Base-by-base conservation (phyloP, 345 rosid species). In the Gossypium mustelinum region DNA sequence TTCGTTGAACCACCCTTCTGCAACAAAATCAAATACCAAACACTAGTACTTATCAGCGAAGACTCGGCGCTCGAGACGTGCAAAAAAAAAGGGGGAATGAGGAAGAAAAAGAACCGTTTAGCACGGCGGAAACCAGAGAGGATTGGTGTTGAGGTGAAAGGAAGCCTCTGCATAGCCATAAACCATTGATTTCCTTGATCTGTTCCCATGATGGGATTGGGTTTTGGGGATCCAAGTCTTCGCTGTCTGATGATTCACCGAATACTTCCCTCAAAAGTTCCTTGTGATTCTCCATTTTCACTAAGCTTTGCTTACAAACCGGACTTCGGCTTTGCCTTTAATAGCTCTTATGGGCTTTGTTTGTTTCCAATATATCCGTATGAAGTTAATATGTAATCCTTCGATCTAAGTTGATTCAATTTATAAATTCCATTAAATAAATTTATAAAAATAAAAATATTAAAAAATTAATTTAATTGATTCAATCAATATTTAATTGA, bases 1-100 rank as follows among this genome's bases (percentile, higher is more conserved):
- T 79, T 85, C 88, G 9, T 75, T 72, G 84, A 94, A 90, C 97
- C 97, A 92, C 64, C 97, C 92, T 79, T 92, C 97, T 94, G 88
- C 82, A 75, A 68, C 56, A 59, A 73, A 59, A 68, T 57, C 22
- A 5, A 34, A 34, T 9, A 48, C 11, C 54, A 66, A 24, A 27
- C 14, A 17, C 72, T 34, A 34, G 41, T 5, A 4, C 6, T 34
- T 34, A 68, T 48, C 72, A 69, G 16, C 45, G 9, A 25, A 0
- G 27, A 18, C 41, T 34, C 41, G 7, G 7, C 41, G 41, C 0
- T 16, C 24, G 3, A 17, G 2, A 17, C 41, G 41, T 5, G 68
- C 29, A 61, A 29, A 61, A 29, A 10, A 4, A 1, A 1, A 0
- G 16, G 11, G 65, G 12, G 65, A 45, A 62, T 0, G 12, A 47